Percentiles rank a stretch among this genome's conserved stretches.
Conservation (phyloP, 176 grass and related monocot species). For the Carex pumila region DNA sequence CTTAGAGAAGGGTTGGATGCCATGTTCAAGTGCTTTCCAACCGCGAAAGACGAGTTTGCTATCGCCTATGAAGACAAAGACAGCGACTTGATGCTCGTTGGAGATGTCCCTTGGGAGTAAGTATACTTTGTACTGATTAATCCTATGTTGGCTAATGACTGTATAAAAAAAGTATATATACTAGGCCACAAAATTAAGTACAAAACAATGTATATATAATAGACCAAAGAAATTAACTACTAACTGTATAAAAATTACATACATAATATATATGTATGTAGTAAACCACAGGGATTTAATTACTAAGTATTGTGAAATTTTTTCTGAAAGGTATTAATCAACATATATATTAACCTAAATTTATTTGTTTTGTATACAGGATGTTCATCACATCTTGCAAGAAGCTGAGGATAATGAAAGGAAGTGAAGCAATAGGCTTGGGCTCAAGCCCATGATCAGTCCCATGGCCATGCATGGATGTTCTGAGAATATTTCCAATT, state of each 20-base stretch:
- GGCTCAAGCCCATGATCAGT: slow-evolving; percentile 16
- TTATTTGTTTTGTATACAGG: slow-evolving; percentile 25
- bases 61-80: slow-evolving; percentile 87
- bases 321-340: background rate
- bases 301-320: background rate
- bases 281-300: background rate
- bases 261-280: background rate
- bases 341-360: background rate
- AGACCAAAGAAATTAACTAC: background rate
- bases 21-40: slow-evolving; percentile 59
- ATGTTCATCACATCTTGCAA: slow-evolving; percentile 93
- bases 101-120: slow-evolving; percentile 95
- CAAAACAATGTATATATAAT: background rate
- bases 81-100: slow-evolving; percentile 82
- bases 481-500: background rate
- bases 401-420: slow-evolving; percentile 87
- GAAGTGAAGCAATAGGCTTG: slow-evolving; percentile 53
- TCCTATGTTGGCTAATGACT: background rate
- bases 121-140: slow-evolving; percentile 12
- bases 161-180: background rate
- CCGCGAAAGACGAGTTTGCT: slow-evolving; percentile 25
- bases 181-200: background rate
- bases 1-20: slow-evolving; percentile 50
- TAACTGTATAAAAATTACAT: background rate
- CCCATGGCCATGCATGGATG: background rate